Evolutionary conservation across 176 grass and related monocot species (phyloP).

Genomic region (Juncus inflexus): DNA sequence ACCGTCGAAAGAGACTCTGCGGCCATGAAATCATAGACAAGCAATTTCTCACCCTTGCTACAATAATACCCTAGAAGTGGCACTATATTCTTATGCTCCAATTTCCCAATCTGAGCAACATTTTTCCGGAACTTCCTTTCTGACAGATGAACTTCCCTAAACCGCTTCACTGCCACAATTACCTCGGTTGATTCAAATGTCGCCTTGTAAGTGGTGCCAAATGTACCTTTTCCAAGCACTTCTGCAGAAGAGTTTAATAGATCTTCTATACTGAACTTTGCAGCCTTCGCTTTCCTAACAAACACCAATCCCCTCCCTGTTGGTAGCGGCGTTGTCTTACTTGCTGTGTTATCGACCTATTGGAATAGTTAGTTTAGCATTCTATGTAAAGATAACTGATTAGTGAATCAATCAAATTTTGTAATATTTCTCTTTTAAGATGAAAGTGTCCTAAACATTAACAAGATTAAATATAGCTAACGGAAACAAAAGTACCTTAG

Average conservation of each 20-base stretch:
- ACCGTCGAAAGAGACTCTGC: slow-evolving; percentile 61
- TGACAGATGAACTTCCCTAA: slow-evolving; percentile 46
- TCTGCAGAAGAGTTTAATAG: slow-evolving; percentile 61
- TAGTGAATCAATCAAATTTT: too few relatives aligned
- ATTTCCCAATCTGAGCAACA: slow-evolving; percentile 45
- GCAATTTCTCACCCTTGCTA: slow-evolving; percentile 84
- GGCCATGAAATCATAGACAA: slow-evolving; percentile 78
- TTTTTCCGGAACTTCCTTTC: slow-evolving; percentile 63
- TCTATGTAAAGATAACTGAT: too few relatives aligned
- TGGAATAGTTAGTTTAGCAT: too few relatives aligned
- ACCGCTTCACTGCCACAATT: slow-evolving; percentile 65
- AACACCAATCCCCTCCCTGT: too few relatives aligned
- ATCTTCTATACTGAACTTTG: slow-evolving; percentile 39
- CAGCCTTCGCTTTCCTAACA: too few relatives aligned
- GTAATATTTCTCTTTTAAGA: too few relatives aligned
- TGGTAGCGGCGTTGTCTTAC: too few relatives aligned
- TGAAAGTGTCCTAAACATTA: too few relatives aligned
- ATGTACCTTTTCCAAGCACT: slow-evolving; percentile 65
- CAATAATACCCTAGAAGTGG: slow-evolving; percentile 72
- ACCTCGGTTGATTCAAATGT: slow-evolving; percentile 53
- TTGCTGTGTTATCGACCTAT: too few relatives aligned
- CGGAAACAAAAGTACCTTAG: too few relatives aligned
- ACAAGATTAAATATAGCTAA: too few relatives aligned
- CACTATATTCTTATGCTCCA: slow-evolving; percentile 61
- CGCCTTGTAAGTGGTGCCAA: slow-evolving; percentile 75